Base-by-base conservation (phyloP, 371 early-diverging fungal species). In the Rhizopus sp. region DNA sequence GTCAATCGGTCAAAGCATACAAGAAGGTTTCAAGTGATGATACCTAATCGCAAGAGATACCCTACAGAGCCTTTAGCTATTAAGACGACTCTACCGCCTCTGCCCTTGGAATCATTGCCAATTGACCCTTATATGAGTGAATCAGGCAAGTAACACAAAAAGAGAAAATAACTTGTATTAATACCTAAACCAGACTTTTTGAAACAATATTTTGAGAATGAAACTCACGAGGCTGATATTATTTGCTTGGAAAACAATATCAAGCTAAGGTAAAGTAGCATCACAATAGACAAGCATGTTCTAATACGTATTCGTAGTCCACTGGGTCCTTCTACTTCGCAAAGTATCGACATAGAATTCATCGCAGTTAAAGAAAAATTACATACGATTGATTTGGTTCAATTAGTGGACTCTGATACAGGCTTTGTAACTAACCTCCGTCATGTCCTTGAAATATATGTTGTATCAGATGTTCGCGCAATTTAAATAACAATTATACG, bases 201-300 rank as follows among this genome's bases (percentile, higher is more conserved):
- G 46, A 75, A 77, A 10, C 77, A 80, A 39, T 84, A 87, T 60
- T 75, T 78, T 34, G 84, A 87, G 52, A 78, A 80, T 47, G 89
- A 88, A 62, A 87, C 81, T 0, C 80, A 82, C 31, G 90, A 89
- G 60, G 86, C 88, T 7, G 84, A 85, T 51, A 75, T 90, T 16
- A 81, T 91, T 41, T 88, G 90, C 51, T 62, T 91, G 23, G 92
- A 91, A 59, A 88, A 86, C 53, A 81, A 85, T 57, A 78, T 89
- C 15, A 73, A 85, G 34, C 50, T 83, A 51, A 82, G 82, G 82
- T 82, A 82, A 40, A 30, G 1, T 0, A 16, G 51, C 13, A 7
- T 15, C 10, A 17, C 23, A n/a, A 47, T 15, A 16, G 23, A 42
- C 0, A 42, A 13, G n/a, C 2, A 42, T 42, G 13, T 10, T 13